phyloP scores from a whole-genome alignment of 1,139 yeast species.

The Yamadazyma dushanensis region DNA sequence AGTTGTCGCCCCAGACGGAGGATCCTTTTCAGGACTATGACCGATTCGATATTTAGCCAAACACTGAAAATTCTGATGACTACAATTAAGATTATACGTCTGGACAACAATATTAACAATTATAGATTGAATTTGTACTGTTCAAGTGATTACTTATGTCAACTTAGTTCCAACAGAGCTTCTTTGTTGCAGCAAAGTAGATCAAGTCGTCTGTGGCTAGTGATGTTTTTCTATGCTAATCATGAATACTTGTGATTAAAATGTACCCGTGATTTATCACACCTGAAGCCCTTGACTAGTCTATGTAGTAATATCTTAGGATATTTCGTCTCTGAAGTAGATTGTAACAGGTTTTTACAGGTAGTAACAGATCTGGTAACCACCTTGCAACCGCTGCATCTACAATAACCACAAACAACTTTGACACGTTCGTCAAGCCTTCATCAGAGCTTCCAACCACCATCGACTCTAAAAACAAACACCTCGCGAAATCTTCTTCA shows the following conservation, averaged over 20 bases:
- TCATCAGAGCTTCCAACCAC: too few relatives aligned
- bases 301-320: too few relatives aligned
- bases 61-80: constrained; percentile 55
- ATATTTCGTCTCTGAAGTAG: neutral
- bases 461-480: too few relatives aligned
- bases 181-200: neutral
- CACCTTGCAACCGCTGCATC: too few relatives aligned
- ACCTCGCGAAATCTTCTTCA: neutral
- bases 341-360: too few relatives aligned
- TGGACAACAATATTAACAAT: constrained; percentile 15
- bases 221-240: constrained; percentile 56
- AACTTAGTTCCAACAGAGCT: neutral
- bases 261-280: constrained; percentile 20
- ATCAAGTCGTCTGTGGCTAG: constrained; percentile 23
- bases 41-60: constrained; percentile 55
- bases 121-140: neutral
- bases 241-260: constrained; percentile 49
- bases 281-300: constrained; percentile 21
- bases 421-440: too few relatives aligned
- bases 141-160: neutral
- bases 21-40: constrained; percentile 58
- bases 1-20: constrained; percentile 61
- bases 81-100: constrained; percentile 2
- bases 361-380: too few relatives aligned
- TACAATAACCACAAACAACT: too few relatives aligned